Evolutionary conservation across 805 yeast species (phyloP), one percentile per base, ranked within the genome.

Genomic region (Saturnispora quitensis): DNA sequence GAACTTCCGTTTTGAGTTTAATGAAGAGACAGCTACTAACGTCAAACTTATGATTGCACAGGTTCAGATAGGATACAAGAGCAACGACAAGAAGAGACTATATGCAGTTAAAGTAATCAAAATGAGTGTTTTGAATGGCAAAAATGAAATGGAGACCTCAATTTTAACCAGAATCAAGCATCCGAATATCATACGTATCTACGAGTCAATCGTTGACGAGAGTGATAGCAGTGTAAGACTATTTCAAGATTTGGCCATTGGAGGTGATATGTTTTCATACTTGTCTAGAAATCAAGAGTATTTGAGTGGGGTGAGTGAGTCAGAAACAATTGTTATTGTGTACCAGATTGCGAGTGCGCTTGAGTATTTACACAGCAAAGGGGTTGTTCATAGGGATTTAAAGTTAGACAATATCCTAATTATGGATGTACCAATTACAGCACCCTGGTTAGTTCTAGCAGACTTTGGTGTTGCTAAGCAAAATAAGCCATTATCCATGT

Each of bases 181-280:
- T 68, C 97, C 97, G 5, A 90, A 93, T 65, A 89, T 93, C 58
- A 90, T 93, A 47, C 77, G 80, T 53, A 71, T 93, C 47, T 93
- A 88, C 55, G 95, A 89, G 60, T 64, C 77, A 0, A 22, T 40
- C 3, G 90, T 86, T 12, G 74, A 88, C 65, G 85, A 83, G 61
- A 80, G 84, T 59, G 91, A 88, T 35, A 82, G 84, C 59, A 84
- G 84, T 63, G 85, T 89, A 50, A 95, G 96, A 18, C 89, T 93
- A 24, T 97, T 89, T 3, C 77, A 93, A 54, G 97, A 91, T 62
- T 86, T 90, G 65, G 98, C 97, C 2, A 83, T 93, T 9, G 98
- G 98, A 8, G 98, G 98, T 38, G 99, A 91, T 66, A 77, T 91
- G 54, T 91, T 91, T 63, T 95, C 89, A 60, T 87, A 89, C 65